phyloP scores from a whole-genome alignment of 2,329 filamentous ascomycete species.

The Aureobasidium sp. region DNA sequence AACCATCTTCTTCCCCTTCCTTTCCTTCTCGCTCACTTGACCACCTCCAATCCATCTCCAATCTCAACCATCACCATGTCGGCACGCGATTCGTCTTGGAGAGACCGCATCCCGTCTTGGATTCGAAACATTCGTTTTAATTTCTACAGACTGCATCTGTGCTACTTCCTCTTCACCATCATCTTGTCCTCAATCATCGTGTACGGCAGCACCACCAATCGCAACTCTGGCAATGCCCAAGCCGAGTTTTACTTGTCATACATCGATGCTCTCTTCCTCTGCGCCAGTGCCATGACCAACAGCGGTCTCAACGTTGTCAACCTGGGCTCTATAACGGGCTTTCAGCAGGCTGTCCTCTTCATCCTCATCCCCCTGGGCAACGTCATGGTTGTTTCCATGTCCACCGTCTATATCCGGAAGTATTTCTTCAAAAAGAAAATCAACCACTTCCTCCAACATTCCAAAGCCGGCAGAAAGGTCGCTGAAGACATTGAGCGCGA shows the following conservation, averaged over 20 bases:
- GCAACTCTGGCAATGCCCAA: background rate
- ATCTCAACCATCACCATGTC: background rate
- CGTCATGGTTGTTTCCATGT: constrained; percentile 18
- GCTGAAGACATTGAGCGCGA: constrained; percentile 3
- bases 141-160: constrained; percentile 19
- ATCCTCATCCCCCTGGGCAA: constrained; percentile 19
- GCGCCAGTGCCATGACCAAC: constrained; percentile 19
- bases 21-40: background rate
- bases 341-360: constrained; percentile 19
- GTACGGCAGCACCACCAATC: constrained; percentile 17
- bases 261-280: constrained; percentile 20
- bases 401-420: constrained; percentile 16
- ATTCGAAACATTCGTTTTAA: constrained; percentile 9
- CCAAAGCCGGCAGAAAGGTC: background rate
- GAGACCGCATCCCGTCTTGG: background rate
- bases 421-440: constrained; percentile 19
- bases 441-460: constrained; percentile 1
- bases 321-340: constrained; percentile 17
- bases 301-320: constrained; percentile 20
- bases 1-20: background rate
- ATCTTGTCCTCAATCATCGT: constrained; percentile 19
- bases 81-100: background rate
- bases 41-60: background rate
- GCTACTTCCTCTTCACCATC: constrained; percentile 20
- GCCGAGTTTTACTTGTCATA: constrained; percentile 12